Evolutionary conservation across 179 eudicot genomes (phyloP), one percentile per base, ranked within the genome.

Genomic region (Patellifolia procumbens): DNA sequence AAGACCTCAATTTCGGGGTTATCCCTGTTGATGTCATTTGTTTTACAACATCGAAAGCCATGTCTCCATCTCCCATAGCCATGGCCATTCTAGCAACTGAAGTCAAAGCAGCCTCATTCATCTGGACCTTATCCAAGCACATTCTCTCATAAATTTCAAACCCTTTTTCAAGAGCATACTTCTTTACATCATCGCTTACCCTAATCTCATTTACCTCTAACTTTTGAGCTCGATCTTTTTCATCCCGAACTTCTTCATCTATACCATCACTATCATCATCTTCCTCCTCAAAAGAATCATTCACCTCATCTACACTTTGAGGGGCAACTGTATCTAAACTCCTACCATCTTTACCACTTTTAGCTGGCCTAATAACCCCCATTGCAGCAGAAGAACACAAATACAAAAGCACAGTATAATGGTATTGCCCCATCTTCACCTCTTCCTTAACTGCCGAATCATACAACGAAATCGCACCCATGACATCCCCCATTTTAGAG

Each of bases 301-400:
- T 53, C 55, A 53, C 11, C 67, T 43, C 78, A 61, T 68, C 75
- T 7, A 60, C 32, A 5, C 42, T 78, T 11, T 68, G 59, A 9
- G 68, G 34, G 45, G 62, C 56, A 55, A 69, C 76, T 24, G 34
- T 73, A 62, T 76, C 87, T 76, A 82, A 87, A 85, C 79, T 88
- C 74, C 91, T 85, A 81, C 78, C 72, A 13, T 81, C 77, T 66
- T 82, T 86, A 62, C 98, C 97, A 75, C 97, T 94, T 70, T 90
- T 92, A 16, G 98, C 96, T 0, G 92, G 94, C 75, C 76, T 83
- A 73, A 94, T 80, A 77, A 87, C 83, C 63, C 96, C 98, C 70
- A 86, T 80, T 78, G 98, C 96, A 37, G 98, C 98, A 80, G 97
- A 92, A 79, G 98, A 90, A 81, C 98, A 94, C 64, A 94, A 85